Conservation (phyloP, 176 grass and related monocot genomes). For the Zoysia japonica region DNA sequence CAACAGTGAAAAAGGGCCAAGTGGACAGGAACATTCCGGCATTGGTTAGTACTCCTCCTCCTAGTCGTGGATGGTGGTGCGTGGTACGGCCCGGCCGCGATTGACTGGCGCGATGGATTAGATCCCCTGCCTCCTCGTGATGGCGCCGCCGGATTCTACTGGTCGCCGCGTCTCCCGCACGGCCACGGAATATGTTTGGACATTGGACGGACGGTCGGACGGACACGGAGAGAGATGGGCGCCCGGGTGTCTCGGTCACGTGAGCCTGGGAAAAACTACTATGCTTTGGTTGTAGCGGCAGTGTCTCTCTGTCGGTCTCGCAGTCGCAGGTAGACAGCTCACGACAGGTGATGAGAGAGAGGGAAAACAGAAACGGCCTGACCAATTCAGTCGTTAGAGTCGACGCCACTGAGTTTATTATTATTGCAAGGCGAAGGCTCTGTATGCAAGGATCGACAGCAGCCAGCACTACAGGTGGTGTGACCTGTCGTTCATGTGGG, state of each 20-base stretch:
- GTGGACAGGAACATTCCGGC: slow-evolving; percentile 33
- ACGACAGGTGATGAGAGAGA: not conserved
- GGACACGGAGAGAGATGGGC: not conserved
- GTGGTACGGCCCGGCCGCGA: not conserved
- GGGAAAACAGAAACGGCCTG: not conserved
- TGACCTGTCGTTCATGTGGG: not conserved
- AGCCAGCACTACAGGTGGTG: too few relatives aligned
- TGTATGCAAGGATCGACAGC: not conserved
- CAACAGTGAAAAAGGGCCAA: slow-evolving; percentile 42
- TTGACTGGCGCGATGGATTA: not conserved
- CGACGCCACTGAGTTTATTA: not conserved
- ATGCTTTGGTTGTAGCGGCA: not conserved
- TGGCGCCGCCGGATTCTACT: not conserved
- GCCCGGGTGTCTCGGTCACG: slow-evolving; percentile 8
- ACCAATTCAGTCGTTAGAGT: not conserved
- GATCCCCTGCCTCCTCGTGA: slow-evolving; percentile 4
- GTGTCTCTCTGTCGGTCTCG: not conserved
- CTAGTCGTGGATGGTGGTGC: not conserved
- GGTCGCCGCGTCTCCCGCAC: slow-evolving; percentile 20
- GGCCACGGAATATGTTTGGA: slow-evolving; percentile 5
- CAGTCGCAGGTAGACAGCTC: too few relatives aligned
- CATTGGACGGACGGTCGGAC: not conserved
- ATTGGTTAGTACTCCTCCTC: slow-evolving; percentile 46
- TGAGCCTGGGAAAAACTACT: slow-evolving; percentile 3
- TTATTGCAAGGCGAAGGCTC: not conserved